A percentile compares a stretch with the other conserved stretches of the same genome.
Evolutionary conservation across 2,329 filamentous ascomycete genomes (phyloP).

Genomic region (Trichoderma sp.): DNA sequence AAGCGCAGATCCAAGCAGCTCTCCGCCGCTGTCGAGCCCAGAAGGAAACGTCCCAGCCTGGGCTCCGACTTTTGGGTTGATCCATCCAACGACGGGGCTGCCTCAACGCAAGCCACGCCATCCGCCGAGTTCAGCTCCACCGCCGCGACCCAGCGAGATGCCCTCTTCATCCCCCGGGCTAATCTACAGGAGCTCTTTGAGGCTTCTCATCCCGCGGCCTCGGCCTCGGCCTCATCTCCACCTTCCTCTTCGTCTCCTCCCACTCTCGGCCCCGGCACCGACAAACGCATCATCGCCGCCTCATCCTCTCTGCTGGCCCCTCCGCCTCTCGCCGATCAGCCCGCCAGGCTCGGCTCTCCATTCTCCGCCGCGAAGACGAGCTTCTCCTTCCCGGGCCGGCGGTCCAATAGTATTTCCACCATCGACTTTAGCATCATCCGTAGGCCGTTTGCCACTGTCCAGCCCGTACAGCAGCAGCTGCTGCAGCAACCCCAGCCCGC

Average conservation of each 20-base stretch:
- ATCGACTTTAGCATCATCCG: conserved; percentile 51
- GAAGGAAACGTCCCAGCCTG: conserved; percentile 59
- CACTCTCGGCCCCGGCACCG: not conserved
- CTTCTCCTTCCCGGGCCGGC: conserved; percentile 64
- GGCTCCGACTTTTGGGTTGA: conserved; percentile 59
- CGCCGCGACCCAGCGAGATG: conserved; percentile 41
- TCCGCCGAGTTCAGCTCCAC: conserved; percentile 44
- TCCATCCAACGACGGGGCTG: conserved; percentile 40
- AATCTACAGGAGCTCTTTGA: conserved; percentile 50
- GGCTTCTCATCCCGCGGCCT: conserved; percentile 34
- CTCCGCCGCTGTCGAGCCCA: conserved; percentile 51
- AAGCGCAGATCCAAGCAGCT: conserved; percentile 57
- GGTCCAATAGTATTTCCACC: conserved; percentile 52
- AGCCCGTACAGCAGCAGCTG: conserved; percentile 42
- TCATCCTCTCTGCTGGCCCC: conserved; percentile 32
- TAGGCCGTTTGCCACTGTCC: conserved; percentile 61
- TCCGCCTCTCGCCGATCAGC: conserved; percentile 42
- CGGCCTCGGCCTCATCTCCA: not conserved
- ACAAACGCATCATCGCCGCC: not conserved
- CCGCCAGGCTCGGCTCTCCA: conserved; percentile 61
- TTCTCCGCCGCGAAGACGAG: conserved; percentile 56
- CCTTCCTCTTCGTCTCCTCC: conserved; percentile 13
- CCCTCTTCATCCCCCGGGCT: conserved; percentile 48
- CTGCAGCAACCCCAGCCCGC: conserved; percentile 38
- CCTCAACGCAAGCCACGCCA: conserved; percentile 31